phyloP scores from a whole-genome alignment of 1,284 basidiomycete species.

The Pseudozyma hubeiensis region DNA sequence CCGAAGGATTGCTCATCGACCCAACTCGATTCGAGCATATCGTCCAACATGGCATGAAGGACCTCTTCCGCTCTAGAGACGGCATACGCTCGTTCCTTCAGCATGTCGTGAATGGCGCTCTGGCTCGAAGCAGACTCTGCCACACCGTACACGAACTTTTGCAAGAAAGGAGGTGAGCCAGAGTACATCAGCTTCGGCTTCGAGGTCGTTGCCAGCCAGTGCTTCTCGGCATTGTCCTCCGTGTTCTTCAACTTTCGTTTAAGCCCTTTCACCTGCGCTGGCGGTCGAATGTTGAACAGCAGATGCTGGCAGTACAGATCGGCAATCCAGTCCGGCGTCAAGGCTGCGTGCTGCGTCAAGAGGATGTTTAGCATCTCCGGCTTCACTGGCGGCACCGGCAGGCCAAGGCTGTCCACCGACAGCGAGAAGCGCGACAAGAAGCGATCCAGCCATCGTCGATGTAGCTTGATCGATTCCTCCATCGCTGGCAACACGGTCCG shows the following conservation, averaged over 20 bases:
- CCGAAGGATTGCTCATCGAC: too few species aligned
- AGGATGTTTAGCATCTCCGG: conserved; percentile 1
- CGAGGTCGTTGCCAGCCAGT: not conserved
- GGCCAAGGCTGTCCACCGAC: not conserved
- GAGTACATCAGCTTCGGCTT: not conserved
- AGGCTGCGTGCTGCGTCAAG: not conserved
- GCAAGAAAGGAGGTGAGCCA: too few species aligned
- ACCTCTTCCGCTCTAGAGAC: too few species aligned
- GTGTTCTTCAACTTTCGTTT: not conserved
- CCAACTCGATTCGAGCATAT: too few species aligned
- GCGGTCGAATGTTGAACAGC: not conserved
- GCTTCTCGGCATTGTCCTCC: not conserved
- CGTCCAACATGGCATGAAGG: too few species aligned
- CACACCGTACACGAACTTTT: too few species aligned
- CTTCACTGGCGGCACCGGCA: conserved; percentile 8
- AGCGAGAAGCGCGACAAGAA: not conserved
- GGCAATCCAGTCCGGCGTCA: conserved; percentile 4
- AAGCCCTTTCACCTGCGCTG: not conserved
- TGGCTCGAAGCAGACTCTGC: too few species aligned
- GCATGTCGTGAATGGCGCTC: too few species aligned
- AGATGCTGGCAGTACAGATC: conserved; percentile 1
- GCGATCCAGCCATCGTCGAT: conserved; percentile 1
- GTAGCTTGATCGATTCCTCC: conserved; percentile 2
- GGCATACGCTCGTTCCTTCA: too few species aligned
- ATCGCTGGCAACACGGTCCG: not conserved